Evolutionary conservation across 345 rosid species (phyloP), one percentile per base, ranked within the genome.

Genomic region (Citropsis articulata): DNA sequence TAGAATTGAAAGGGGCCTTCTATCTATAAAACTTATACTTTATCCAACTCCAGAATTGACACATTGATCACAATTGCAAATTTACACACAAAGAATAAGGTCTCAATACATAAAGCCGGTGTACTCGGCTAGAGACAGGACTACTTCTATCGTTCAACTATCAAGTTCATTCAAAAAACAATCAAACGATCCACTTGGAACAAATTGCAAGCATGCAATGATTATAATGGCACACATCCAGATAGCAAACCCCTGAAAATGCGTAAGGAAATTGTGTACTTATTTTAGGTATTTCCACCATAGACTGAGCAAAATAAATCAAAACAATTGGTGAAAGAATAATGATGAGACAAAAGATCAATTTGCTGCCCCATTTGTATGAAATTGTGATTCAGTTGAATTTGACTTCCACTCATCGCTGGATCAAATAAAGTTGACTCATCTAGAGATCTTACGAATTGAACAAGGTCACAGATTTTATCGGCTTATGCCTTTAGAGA

Each of bases 401-500:
- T 22, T 64, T 65, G 61, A 75, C 31, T 64, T 45, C 40, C 28
- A 48, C 6, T 13, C 69, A 72, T 16, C n/a, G 50, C 27, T 57
- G 35, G 28, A 48, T 18, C 56, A 25, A 63, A 63, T 27, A 42
- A 48, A 53, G 25, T 31, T 63, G 40, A 63, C n/a, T 30, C 9
- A 18, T 57, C 25, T 42, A 55, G 24, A 42, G 53, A 40, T 38
- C 22, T 40, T n/a, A 28, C 48, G 70, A 64, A 64, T 64, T 60
- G 14, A 72, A 42, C 22, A 25, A 30, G 30, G 14, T 75, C 50
- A 24, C 53, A 78, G 64, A 35, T 73, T n/a, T 24, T 35, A 59
- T 69, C 21, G 30, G 59, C 59, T 25, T 71, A 56, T 70, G 72
- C 65, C 68, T 55, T 45, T 35, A 68, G 69, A 40, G 50, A 66